Base-by-base conservation (phyloP, 1,284 basidiomycete species). In the Phlebopus sp. region DNA sequence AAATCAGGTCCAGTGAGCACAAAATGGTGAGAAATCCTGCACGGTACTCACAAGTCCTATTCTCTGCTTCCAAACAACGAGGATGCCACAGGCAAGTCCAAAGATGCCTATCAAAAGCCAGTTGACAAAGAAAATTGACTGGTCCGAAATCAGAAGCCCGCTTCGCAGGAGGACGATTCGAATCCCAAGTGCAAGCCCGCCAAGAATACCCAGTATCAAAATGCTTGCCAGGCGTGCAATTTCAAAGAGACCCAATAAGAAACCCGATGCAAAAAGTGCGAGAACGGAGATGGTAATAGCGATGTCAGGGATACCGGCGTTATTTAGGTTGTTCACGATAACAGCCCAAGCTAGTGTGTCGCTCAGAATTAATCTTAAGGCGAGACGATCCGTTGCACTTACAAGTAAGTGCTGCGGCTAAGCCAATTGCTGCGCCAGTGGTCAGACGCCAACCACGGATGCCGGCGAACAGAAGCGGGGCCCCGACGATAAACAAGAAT, bases 171-270 rank as follows among this genome's bases (percentile, higher is more conserved):
- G 62, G 14, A 75, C 62, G 15, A 82, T 60, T n/a, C 83, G 76
- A 9, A 80, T 63, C 10, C 78, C 81, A 43, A 83, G 63, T 2
- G 83, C 73, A 10, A 81, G 51, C 4, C 83, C 84, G 5, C 82
- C 80, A 2, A 70, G 62, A 14, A 75, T 51, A 9, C 76, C 73
- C 0, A 86, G 64, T 17, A 70, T 55, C 3, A 70, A 60, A 15
- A 79, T 71, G 2, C 75, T 81, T 6, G 70, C 64, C 17, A 71
- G 48, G 11, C 75, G 75, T 10, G 73, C 74, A 50, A 81, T 60
- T 19, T 76, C 67, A 51, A 82, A 72, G 17, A 76, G 41, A 0
- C 83, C 84, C 21, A 82, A 54, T 7, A 71, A 49, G 52, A 81
- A 79, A 0, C 78, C 81, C 37, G 77, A 46, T 30, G 64, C 53